Evolutionary conservation across 371 early-diverging fungal species (phyloP), one percentile per base, ranked within the genome.

Genomic region (Choanephora cucurbitarum): DNA sequence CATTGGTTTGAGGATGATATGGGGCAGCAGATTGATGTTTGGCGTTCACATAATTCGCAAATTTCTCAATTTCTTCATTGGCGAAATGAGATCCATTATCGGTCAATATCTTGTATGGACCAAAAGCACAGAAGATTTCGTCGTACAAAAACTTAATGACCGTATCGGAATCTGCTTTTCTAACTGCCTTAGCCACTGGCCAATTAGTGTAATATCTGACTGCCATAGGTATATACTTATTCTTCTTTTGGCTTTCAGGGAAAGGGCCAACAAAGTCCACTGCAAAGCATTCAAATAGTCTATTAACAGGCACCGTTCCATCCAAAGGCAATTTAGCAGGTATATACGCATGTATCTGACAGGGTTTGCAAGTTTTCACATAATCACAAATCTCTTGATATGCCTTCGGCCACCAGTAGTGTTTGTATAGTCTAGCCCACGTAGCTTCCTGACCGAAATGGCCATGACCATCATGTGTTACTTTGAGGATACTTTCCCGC

Each of bases 151-250:
- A 77, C 1, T 50, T 33, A 11, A 67, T 70, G 5, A 75, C 66
- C 0, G 60, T 55, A 2, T 54, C 46, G 14, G 59, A 64, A 0
- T 62, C 55, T 1, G 69, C 62, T 9, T 50, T 49, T 8, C 52
- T 60, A 22, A 75, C 18, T 5, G 80, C 73, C 15, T n/a, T 50
- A 0, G 79, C 76, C 9, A 75, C 47, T 0, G 70, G 62, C 77
- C 79, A 80, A 41, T 62, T 62, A 0, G 77, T 75, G 0, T 60
- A 51, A 44, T 70, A 54, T 39, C 81, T 81, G 32, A 76, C 67
- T 5, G 76, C 80, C 0, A 70, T 62, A 0, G 80, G 21, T 6
- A 84, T 74, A 64, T 64, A 77, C 1, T 37, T 60, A 49, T 80
- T 78, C 1, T 66, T 0, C 65, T 2, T 11, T 21, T 17, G 3